Base-by-base conservation (phyloP, 2,329 filamentous ascomycete species). In the Huntiella bhutanensis region DNA sequence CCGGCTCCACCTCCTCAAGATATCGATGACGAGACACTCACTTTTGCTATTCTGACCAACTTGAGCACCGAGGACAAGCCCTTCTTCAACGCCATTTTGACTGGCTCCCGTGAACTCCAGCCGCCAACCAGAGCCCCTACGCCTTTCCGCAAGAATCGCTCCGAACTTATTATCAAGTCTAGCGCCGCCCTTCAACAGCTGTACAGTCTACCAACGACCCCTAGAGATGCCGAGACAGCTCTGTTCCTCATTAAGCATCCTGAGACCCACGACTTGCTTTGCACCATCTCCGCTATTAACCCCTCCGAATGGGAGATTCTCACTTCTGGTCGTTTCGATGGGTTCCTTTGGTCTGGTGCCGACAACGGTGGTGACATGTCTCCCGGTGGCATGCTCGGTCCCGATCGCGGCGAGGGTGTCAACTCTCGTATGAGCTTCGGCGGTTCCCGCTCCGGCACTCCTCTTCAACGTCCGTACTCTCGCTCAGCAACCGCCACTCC, bases 241-340 rank as follows among this genome's bases (percentile, higher is more conserved):
- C 77, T 91, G 54, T 95, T 84, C 58, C 73, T 96, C 41, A 72
- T 95, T 52, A 85, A 81, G 59, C 81, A 95, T 58, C 77, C 79
- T 0, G 68, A 74, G 10, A 75, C 91, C 42, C 88, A 96, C 59
- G 81, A 91, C 56, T 76, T 94, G 32, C 74, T 96, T 3, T 78
- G 84, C 36, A 94, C 88, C 0, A 70, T 95, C 43, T 79, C 82
- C 33, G 84, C 87, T 45, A 91, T 96, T 54, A 91, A 81, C 57
- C 74, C 78, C 41, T 82, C 83, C n/a, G 88, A 96, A 61, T 96
- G 88, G 88, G 88, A 95, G 52, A 93, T 96, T 47, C 69, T 96
- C 10, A 84, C 81, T 4, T 95, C 88, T 0, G 88, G 88, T 22
- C 81, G 88, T 22, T 96, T 96, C 55, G 87, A 95, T 57, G 88